phyloP scores from a whole-genome alignment of 306 rosid species.

The Senna siamea region DNA sequence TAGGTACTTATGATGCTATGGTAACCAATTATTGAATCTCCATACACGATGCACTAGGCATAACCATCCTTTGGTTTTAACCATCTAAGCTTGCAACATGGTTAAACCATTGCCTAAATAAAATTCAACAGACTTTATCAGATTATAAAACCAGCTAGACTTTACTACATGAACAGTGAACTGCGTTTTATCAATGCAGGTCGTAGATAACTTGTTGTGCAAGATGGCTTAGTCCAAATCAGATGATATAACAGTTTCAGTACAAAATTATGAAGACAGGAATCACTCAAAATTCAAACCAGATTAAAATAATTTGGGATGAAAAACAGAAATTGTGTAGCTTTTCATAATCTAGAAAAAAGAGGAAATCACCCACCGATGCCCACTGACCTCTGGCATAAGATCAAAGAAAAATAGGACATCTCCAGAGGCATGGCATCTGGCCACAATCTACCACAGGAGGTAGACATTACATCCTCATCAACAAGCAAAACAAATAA shows the following conservation, averaged over 20 bases:
- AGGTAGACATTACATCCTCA: constrained; percentile 13
- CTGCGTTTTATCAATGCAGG: background rate
- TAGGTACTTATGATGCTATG: background rate
- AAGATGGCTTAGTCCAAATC: background rate
- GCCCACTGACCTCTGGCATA: background rate
- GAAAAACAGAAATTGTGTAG: background rate
- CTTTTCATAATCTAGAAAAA: constrained; percentile 21
- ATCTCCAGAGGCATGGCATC: constrained; percentile 21
- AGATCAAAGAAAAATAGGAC: constrained; percentile 16
- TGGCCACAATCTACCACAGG: constrained; percentile 1
- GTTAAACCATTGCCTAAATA: constrained; percentile 1
- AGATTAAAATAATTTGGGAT: background rate
- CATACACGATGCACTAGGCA: constrained; percentile 5
- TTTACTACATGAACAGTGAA: background rate
- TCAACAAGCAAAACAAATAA: constrained; percentile 11
- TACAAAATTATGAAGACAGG: background rate
- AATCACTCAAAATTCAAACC: constrained; percentile 26
- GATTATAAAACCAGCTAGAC: constrained; percentile 10
- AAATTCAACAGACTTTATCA: constrained; percentile 11
- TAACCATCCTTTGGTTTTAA: background rate
- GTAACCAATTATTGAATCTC: constrained; percentile 5
- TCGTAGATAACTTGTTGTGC: background rate
- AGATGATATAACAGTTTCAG: background rate
- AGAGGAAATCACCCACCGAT: background rate
- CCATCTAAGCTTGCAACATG: background rate